A percentile compares a stretch with the other conserved stretches of the same genome.
Conservation (phyloP, 345 rosid species). For the Laguncularia racemosa region DNA sequence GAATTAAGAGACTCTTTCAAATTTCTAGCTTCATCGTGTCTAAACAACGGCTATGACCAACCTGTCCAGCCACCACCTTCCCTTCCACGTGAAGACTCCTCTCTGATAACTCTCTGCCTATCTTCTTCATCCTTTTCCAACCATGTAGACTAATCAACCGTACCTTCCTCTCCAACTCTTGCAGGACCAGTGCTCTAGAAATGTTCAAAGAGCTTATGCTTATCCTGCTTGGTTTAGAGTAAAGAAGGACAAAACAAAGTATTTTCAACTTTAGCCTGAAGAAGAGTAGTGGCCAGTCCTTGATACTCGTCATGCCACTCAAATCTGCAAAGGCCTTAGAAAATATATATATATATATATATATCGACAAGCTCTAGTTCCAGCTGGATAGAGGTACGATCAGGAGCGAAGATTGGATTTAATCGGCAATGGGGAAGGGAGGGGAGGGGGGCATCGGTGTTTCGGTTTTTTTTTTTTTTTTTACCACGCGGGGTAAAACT, state of each 20-base stretch:
- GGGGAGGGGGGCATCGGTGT: too few relatives aligned
- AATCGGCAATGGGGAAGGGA: too few relatives aligned
- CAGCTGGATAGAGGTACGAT: conserved; percentile 39
- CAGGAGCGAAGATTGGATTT: too few relatives aligned
- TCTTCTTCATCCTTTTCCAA: conserved; percentile 91
- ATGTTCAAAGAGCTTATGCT: conserved; percentile 85
- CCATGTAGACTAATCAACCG: conserved; percentile 87
- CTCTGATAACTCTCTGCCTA: conserved; percentile 65
- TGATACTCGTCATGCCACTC: conserved; percentile 95
- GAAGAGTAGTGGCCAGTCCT: conserved; percentile 78
- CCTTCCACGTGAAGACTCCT: conserved; percentile 30
- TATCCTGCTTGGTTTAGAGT: conserved; percentile 54
- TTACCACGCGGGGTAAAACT: too few relatives aligned
- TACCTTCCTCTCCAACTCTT: conserved; percentile 94
- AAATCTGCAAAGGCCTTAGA: conserved; percentile 79
- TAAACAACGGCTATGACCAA: conserved; percentile 73
- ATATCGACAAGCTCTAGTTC: conserved; percentile 88
- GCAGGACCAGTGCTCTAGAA: conserved; percentile 83
- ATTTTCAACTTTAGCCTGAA: conserved; percentile 92
- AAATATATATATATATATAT: too few relatives aligned
- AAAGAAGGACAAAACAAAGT: conserved; percentile 81
- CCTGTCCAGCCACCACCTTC: conserved; percentile 97
- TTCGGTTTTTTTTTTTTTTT: too few relatives aligned
- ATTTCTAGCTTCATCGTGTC: conserved; percentile 22
- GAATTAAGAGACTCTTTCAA: too few relatives aligned